These are phyloP conservation scores for Macrocystidia cucumis DNA, from an alignment of 1,284 basidiomycete species.

Conservation along the genomic window DNA sequence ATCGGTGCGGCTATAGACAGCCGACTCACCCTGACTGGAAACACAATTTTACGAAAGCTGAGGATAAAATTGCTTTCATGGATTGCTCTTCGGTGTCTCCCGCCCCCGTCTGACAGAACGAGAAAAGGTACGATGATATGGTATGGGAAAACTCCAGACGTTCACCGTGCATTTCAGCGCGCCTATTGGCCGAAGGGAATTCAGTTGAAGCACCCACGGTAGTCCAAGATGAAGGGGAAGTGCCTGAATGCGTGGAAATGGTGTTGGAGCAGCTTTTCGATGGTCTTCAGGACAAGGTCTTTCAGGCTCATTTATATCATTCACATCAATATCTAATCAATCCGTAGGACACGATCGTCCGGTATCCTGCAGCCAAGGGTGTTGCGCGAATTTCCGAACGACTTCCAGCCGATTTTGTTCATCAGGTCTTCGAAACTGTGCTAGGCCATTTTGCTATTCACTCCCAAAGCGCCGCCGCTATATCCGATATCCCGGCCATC, in stretches of 20 bases:
- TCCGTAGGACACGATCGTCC: conserved; percentile 84
- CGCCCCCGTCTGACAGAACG: too few relatives aligned
- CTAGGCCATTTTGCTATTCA: conserved; percentile 66
- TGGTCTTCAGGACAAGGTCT: conserved; percentile 77
- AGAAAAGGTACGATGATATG: too few relatives aligned
- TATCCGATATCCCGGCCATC: conserved; percentile 68
- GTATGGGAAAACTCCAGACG: too few relatives aligned
- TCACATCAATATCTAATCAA: conserved; percentile 1
- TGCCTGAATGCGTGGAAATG: conserved; percentile 76
- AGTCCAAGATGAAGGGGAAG: conserved; percentile 59
- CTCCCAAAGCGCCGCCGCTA: conserved; percentile 45
- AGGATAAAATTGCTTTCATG: conserved; percentile 60
- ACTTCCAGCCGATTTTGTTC: conserved; percentile 67
- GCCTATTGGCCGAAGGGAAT: too few relatives aligned
- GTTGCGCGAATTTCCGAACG: conserved; percentile 81
- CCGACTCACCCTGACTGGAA: conserved; percentile 33
- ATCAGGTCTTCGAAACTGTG: conserved; percentile 79
- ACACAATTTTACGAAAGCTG: conserved; percentile 63
- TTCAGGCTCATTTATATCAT: conserved; percentile 8
- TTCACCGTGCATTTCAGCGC: too few relatives aligned
- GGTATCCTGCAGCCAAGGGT: conserved; percentile 94
- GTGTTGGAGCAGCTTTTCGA: conserved; percentile 73
- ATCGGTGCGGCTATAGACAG: conserved; percentile 34
- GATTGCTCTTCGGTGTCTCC: conserved; percentile 56
- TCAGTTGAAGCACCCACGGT: too few relatives aligned